Evolutionary conservation across 129 eudicot species (phyloP).

Genomic region (Tagetes erecta): DNA sequence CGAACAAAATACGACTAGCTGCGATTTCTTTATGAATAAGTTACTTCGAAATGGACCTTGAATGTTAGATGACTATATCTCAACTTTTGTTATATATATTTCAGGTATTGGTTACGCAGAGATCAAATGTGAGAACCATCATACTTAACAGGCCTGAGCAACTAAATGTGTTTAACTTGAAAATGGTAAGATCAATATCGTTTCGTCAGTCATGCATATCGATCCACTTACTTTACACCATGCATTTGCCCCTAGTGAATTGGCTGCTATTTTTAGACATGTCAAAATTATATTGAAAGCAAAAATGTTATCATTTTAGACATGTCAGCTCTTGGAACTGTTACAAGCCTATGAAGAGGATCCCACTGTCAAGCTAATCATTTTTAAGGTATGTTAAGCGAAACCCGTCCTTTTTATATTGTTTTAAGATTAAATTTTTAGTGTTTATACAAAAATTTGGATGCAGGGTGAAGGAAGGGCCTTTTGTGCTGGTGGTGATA

Average conservation of each 20-base stretch:
- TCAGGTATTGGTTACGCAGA: constrained; percentile 74
- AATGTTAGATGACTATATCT: too few species aligned
- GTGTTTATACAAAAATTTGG: background rate
- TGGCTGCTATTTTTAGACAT: background rate
- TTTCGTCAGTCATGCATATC: background rate
- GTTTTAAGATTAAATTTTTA: background rate
- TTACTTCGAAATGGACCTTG: too few species aligned
- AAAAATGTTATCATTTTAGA: constrained; percentile 31
- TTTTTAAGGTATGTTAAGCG: constrained; percentile 50
- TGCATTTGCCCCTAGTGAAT: background rate
- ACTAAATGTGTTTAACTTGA: constrained; percentile 66
- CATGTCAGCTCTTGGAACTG: constrained; percentile 69
- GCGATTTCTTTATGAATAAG: too few species aligned
- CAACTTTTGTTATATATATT: constrained; percentile 8
- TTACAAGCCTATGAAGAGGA: constrained; percentile 62
- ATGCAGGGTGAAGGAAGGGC: constrained; percentile 83
- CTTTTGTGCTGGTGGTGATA: constrained; percentile 98
- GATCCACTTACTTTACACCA: background rate
- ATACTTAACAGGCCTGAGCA: constrained; percentile 72
- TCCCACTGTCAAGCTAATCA: constrained; percentile 58
- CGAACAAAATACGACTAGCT: too few species aligned
- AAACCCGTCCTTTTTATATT: background rate
- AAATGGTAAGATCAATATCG: constrained; percentile 51
- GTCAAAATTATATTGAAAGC: background rate
- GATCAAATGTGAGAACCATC: constrained; percentile 44